Base-by-base conservation (phyloP, 2,329 filamentous ascomycete genomes). In the Aspergillus uvarum region DNA sequence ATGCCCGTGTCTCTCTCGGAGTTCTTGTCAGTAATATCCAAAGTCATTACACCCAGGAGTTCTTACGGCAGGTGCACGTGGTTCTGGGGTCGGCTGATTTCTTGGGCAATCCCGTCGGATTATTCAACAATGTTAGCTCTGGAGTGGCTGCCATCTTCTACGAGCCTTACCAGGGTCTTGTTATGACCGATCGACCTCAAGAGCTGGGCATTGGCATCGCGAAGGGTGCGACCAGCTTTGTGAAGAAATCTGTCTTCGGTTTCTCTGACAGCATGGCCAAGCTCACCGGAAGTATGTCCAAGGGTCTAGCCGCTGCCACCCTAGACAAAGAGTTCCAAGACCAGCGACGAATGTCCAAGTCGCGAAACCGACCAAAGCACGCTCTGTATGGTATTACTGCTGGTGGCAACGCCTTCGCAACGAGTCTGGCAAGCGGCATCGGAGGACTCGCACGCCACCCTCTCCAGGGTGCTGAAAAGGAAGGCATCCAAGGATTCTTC, bases 261-360 rank as follows among this genome's bases (percentile, higher is more conserved):
- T 91, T 99, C 74, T 96, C 90, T 1, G 96, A 99, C 80, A 96
- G 92, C 71, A 93, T 99, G 80, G 95, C 93, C 68, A 99, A 99
- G 74, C 91, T 98, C 74, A 99, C 96, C 1, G 96, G 96, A 56
- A 96, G 92, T 75, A 90, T 99, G 76, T 96, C 93, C 67, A 99
- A 99, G 79, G 95, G 95, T 61, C 86, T 99, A 51, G 92, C 95
- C 2, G 95, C 93, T 35, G 95, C 95, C 19, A 97, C 94, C 5
- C 85, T 99, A 65, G 95, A 99, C 80, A 98, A 99, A 77, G 94
- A 99, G 73, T 99, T 98, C 80, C 96, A 99, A 75, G 93, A 98
- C 75, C 89, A 94, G 61, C 89, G 95, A 56, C 90, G 96, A 60
- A 99, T 98, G 83, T 93, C 93, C 3, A 88, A 92, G 61, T 91